Percentiles rank a stretch among this genome's conserved stretches.
Evolutionary conservation across 2,329 filamentous ascomycete genomes (phyloP).

Genomic region (Fusarium nematophilum): DNA sequence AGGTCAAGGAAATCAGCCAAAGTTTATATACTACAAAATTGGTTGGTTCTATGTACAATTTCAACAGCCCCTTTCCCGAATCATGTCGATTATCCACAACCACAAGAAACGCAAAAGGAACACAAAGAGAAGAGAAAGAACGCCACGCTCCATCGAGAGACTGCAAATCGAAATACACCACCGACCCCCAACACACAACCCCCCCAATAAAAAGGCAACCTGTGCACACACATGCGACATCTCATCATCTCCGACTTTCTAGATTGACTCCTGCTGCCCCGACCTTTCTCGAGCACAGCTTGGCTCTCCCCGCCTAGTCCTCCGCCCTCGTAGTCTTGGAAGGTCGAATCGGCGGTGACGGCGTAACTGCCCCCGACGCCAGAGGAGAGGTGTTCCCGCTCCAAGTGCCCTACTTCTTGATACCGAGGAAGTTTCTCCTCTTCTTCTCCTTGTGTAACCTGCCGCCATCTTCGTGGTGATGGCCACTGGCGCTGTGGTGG

Average conservation of each 20-base stretch:
- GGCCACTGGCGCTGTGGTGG: constrained; percentile 24
- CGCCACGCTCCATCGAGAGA: constrained; percentile 34
- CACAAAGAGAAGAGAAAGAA: constrained; percentile 25
- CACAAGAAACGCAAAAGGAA: constrained; percentile 23
- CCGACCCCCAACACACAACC: constrained; percentile 5
- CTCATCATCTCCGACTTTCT: background rate
- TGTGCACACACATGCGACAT: constrained; percentile 1
- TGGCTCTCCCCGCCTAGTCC: constrained; percentile 19
- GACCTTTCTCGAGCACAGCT: no score
- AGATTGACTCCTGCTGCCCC: no score
- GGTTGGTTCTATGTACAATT: constrained; percentile 20
- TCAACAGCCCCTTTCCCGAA: background rate
- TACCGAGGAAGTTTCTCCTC: constrained; percentile 67
- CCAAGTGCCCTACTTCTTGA: constrained; percentile 65
- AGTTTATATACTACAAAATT: constrained; percentile 33
- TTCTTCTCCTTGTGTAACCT: constrained; percentile 71
- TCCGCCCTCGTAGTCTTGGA: constrained; percentile 29
- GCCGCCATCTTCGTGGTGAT: constrained; percentile 46
- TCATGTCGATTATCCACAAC: constrained; percentile 8
- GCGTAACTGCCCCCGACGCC: constrained; percentile 9
- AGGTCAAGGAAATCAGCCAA: no score
- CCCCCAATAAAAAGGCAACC: no score
- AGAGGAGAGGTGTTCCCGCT: constrained; percentile 32
- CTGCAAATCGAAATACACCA: constrained; percentile 21
- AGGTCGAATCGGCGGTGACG: constrained; percentile 13